Base-by-base conservation (phyloP, 352 stramenopile species). In the Globisporangium cederbergense region DNA sequence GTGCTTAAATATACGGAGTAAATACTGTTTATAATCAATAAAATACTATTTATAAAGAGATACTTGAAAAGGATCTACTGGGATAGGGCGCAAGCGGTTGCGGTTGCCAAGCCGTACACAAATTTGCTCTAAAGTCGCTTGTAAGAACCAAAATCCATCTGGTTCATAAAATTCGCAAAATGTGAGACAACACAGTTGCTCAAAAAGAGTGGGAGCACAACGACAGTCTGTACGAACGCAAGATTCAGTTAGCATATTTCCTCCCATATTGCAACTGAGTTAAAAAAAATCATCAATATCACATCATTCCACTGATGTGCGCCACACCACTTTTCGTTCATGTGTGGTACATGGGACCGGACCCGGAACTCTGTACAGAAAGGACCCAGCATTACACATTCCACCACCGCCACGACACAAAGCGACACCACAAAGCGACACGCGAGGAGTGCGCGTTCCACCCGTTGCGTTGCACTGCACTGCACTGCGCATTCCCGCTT, bases 401-500 rank as follows among this genome's bases (percentile, higher is more conserved):
- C 8, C 36, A 10, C 36, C 5, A 18, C 45, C 9, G 46, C 30
- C 20, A 30, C 32, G 7, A 36, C 32, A 36, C 32, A 36, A 5
- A 36, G 32, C 32, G 32, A 28, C 25, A 28, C 25, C 25, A 36
- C 4, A 5, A 32, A 52, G 46, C 46, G 46, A 52, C 46, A 52
- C 46, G 46, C 46, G 36, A 42, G 36, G 36, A 42, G 36, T 14
- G 43, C 43, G 46, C 46, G 46, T 52, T 52, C 46, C 46, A 52
- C 46, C 32, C 18, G 18, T 58, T 25, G 32, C 52, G 0, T 22
- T 20, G 32, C 28, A 42, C 18, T 36, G 32, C 32, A 8, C 32
- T 36, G 32, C 25, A 8, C 32, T 28, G 2, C 32, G 20, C 10
- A 45, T 8, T 40, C 52, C 9, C 32, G 32, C 52, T 32, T 58